Base-by-base conservation (phyloP, 106 monocot species). In the Allium fistulosum region DNA sequence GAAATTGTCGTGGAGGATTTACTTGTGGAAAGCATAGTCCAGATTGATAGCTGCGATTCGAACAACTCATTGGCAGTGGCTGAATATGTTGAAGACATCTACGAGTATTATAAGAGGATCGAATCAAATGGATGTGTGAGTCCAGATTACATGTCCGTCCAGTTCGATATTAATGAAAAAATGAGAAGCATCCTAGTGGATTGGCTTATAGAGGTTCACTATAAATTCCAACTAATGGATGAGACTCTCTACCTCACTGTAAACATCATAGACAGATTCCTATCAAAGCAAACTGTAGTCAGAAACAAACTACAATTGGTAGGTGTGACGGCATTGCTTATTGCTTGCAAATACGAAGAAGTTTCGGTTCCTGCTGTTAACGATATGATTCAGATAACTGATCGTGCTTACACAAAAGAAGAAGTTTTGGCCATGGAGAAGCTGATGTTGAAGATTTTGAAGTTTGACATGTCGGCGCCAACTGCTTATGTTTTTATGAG, bases 161-260 rank as follows among this genome's bases (percentile, higher is more conserved):
- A 97, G 75, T 56, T 75, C 48, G 92, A 92, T 71, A 89, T 97
- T 58, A 97, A 92, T 69, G 92, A 87, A n/a, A 89, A 77, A 72
- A 97, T 97, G 97, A 64, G 97, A 58, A 84, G 86, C 5, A 92
- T 97, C 57, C 70, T 97, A 9, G 89, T 97, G 22, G 92, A 97
- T 61, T 97, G 97, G 97, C 77, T 97, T 11, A 92, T 97, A n/a
- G 97, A 97, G 89, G 96, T 96, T 76, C 96, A 96, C 62, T 88
- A 92, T 76, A 96, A 91, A 78, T 96, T 96, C 59, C 91, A 96
- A 51, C 78, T 96, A 7, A 82, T 92, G 88, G 88, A 96, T 10
- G 91, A 96, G 77, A 96, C 96, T 6, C 77, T 96, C 27, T 96
- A 77, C 52, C 74, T 96, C 56, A 96, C 85, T 6, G 88, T 96